phyloP scores from a whole-genome alignment of 768 basidiomycete species.

The Boletus patriciae region DNA sequence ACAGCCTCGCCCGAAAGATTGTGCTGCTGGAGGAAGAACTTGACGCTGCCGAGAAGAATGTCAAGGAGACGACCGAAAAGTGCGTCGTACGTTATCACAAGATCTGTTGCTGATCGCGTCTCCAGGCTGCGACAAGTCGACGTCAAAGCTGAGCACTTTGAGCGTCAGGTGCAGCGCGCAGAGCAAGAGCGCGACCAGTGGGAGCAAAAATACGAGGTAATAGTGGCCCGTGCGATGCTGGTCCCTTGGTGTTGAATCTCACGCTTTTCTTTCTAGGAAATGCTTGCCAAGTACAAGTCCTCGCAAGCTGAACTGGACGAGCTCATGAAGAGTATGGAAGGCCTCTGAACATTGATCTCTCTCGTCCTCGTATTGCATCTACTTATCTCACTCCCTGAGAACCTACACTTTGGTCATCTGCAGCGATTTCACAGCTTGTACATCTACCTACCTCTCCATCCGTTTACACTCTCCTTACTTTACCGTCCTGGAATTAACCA shows the following conservation, averaged over 20 bases:
- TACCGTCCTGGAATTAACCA: conserved; percentile 19
- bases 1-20: conserved; percentile 78
- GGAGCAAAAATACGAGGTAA: conserved; percentile 94
- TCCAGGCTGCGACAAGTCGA: conserved; percentile 90
- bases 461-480: conserved; percentile 24
- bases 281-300: conserved; percentile 62
- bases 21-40: conserved; percentile 93
- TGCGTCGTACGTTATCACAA: conserved; percentile 43
- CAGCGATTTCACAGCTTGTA: conserved; percentile 22
- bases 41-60: conserved; percentile 92
- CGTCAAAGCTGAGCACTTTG: conserved; percentile 98
- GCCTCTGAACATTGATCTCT: conserved; percentile 43
- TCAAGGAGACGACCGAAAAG: conserved; percentile 97
- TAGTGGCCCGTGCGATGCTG: conserved; percentile 21
- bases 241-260: neutral
- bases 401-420: conserved; percentile 13
- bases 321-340: conserved; percentile 73
- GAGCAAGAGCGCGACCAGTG: conserved; percentile 91
- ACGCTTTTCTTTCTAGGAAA: conserved; percentile 52
- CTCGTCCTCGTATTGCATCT: conserved; percentile 2
- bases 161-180: conserved; percentile 80
- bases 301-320: conserved; percentile 85
- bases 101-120: conserved; percentile 20
- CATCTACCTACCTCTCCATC: conserved; percentile 15
- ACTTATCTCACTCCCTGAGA: conserved; percentile 5